These are phyloP conservation scores for Calocybe cyanea DNA, from an alignment of 768 basidiomycete species.

Conservation along the genomic window DNA sequence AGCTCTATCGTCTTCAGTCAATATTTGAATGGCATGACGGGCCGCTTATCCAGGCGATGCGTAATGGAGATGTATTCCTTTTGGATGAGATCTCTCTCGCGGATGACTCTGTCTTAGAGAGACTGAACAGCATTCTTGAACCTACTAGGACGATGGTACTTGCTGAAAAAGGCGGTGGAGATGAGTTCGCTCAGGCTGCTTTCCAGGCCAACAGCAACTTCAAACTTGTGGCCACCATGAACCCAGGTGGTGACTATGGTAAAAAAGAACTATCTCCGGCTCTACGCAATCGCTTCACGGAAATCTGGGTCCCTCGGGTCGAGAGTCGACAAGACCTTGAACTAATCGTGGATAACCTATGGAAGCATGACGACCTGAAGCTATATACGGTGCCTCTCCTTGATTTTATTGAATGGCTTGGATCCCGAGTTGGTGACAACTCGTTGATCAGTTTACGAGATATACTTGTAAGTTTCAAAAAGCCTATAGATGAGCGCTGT, in stretches of 20 bases:
- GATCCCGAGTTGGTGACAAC: conserved; percentile 51
- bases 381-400: conserved; percentile 60
- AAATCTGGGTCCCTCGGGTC: conserved; percentile 95
- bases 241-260: conserved; percentile 97
- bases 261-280: conserved; percentile 99
- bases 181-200: conserved; percentile 59
- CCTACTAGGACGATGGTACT: conserved; percentile 83
- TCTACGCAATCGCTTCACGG: conserved; percentile 94
- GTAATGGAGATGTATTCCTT: conserved; percentile 75
- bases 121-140: conserved; percentile 96
- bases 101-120: conserved; percentile 96
- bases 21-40: conserved; percentile 98
- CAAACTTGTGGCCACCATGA: conserved; percentile 97
- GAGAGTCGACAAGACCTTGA: conserved; percentile 69
- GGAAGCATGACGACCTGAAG: conserved; percentile 53
- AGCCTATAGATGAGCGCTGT: neutral
- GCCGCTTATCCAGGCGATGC: conserved; percentile 93
- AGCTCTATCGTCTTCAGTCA: conserved; percentile 52
- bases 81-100: conserved; percentile 97
- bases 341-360: conserved; percentile 70
- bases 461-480: conserved; percentile 59
- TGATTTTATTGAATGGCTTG: conserved; percentile 82
- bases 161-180: conserved; percentile 82
- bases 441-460: conserved; percentile 80
- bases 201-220: conserved; percentile 67